Evolutionary conservation across 306 rosid genomes (phyloP).

Genomic region (Psophocarpus tetragonolobus): DNA sequence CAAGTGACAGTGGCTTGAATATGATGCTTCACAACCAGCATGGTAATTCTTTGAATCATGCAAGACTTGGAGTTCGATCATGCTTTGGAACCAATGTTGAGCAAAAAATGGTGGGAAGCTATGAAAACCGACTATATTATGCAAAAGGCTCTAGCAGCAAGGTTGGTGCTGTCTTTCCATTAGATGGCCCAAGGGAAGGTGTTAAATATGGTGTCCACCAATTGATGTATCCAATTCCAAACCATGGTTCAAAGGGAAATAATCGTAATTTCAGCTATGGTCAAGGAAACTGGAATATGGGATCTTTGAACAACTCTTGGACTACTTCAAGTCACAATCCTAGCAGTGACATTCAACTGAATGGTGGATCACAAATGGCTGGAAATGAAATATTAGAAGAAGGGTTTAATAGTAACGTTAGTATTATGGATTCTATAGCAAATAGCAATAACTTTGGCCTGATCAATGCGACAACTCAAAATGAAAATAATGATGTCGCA

Average conservation of each 20-base stretch:
- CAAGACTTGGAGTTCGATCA: neutral
- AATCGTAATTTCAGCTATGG: neutral
- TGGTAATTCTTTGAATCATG: neutral
- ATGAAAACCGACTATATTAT: neutral
- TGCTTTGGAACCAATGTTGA: neutral
- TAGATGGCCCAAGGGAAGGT: neutral
- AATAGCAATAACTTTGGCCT: neutral
- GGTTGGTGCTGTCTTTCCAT: neutral
- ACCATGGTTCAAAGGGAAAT: constrained; percentile 1
- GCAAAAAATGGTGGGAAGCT: constrained; percentile 11
- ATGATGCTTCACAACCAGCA: neutral
- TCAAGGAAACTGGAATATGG: neutral
- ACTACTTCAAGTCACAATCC: neutral
- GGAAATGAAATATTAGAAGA: neutral
- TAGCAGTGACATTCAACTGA: constrained; percentile 19
- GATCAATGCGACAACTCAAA: neutral
- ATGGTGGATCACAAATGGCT: constrained; percentile 8
- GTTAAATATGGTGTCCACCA: neutral
- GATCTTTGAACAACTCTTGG: neutral
- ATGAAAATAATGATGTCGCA: neutral
- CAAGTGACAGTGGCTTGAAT: neutral
- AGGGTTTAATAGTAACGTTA: neutral
- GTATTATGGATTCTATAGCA: neutral
- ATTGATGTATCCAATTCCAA: neutral
- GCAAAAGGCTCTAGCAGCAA: neutral